Base-by-base conservation (phyloP, 257 asterid species). In the Misopates orontium region DNA sequence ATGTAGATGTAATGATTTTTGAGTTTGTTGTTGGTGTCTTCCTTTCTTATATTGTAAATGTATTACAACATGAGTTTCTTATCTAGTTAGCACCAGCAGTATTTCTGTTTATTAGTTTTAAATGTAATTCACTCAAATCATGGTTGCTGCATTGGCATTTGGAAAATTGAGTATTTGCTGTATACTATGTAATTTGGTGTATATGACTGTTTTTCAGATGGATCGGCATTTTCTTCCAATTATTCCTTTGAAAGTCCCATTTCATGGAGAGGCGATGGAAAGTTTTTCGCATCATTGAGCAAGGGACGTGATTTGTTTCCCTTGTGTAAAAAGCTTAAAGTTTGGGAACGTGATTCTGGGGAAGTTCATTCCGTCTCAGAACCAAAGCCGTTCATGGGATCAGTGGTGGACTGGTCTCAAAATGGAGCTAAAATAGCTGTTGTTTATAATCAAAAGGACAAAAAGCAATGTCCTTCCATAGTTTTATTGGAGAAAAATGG, bases 301-400 rank as follows among this genome's bases (percentile, higher is more conserved):
- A 79, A 74, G 77, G 83, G 72, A 80, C 76, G 72, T 28, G 83
- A 75, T 71, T 82, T 95, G 8, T 45, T 62, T 75, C 66, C 81
- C 71, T 66, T 69, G 64, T 80, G 41, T 22, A 86, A 82, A 75
- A 84, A 78, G 80, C 92, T 94, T 62, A 90, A 86, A 85, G 95
- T 90, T 67, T 94, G 99, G 99, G 99, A 90, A 71, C 85, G 99
- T 56, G 96, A 94, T 61, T 83, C 97, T 1, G 97, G 97, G 62
- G 80, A 68, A 18, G 76, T 90, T 54, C 95, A 83, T 76, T 80
- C 99, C 62, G 85, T 86, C 76, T 94, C 97, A 51, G 95, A 85
- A 70, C 69, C 92, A 14, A 88, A 82, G 76, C 71, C 85, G 58
- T 86, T 88, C 72, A 78, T 84, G 88, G 99, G 95, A 45, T 73